Base-by-base conservation (phyloP, 768 basidiomycete species). In the Clitopilus hobsonii region DNA sequence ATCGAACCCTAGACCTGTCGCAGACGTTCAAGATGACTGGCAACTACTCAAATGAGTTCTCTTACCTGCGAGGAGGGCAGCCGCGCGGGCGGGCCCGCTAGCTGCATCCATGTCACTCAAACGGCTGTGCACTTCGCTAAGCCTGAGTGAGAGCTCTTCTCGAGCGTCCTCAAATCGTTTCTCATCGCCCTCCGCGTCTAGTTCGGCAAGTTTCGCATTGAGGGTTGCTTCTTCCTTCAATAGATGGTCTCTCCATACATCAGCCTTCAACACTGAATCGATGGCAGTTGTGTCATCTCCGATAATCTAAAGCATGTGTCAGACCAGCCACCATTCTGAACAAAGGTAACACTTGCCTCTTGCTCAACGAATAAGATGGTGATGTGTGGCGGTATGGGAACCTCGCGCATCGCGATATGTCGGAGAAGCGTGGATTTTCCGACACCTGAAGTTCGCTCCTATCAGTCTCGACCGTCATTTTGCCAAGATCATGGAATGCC, bases 91-190 rank as follows among this genome's bases (percentile, higher is more conserved):
- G n/a, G 97, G 97, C 2, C 94, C 97, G 66, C 90, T 96, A 66
- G 91, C 96, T 2, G 96, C 96, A 61, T 99, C 97, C 87, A 99
- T 98, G 49, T 99, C 97, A n/a, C 94, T 85, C 47, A 98, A 71
- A 48, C 89, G 82, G 47, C 88, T 75, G 66, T 98, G 97, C 5
- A 97, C 89, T 58, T 99, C 96, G 1, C 89, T 86, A 27, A 98
- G 68, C 53, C 94, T 79, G 6, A 82, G 77, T 1, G 88, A 84
- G 1, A 91, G 79, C 59, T 95, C 95, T 64, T 97, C 94, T 61
- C 89, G 81, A 13, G 89, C 86, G 62, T 91, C 91, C 62, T 88
- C 90, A 32, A 90, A 85, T 14, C 86, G 80, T 60, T 88, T 89
- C 50, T 91, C 90, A 57, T 91, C 89, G 5, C 83, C 80, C 62